These are phyloP conservation scores for Trichoderma gracile DNA, from an alignment of 2,329 filamentous ascomycete genomes.

Conservation along the genomic window DNA sequence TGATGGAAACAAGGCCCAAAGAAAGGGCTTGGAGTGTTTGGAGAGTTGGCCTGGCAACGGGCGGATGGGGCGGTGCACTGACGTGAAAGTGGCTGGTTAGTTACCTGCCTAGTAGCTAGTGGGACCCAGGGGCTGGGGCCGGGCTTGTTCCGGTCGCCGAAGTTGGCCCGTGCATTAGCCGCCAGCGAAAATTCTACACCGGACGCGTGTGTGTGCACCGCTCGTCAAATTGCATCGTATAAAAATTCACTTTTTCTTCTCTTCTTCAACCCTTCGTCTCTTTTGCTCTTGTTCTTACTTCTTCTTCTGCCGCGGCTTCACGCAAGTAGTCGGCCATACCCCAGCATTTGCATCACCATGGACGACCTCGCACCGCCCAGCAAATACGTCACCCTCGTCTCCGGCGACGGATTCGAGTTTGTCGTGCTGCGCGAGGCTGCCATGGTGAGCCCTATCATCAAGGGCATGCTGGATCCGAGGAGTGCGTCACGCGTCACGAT, in stretches of 20 bases:
- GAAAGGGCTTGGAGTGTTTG: constrained; percentile 35
- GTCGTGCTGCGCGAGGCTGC: constrained; percentile 71
- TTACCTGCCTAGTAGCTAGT: neutral
- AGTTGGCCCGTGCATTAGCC: constrained; percentile 20
- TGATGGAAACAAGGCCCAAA: constrained; percentile 27
- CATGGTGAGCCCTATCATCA: constrained; percentile 69
- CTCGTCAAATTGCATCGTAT: too few relatives aligned
- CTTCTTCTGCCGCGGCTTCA: neutral
- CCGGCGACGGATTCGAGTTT: constrained; percentile 75
- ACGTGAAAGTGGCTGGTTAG: neutral
- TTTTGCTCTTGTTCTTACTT: constrained; percentile 14
- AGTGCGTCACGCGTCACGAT: constrained; percentile 47
- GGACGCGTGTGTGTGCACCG: constrained; percentile 19
- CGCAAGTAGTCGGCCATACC: too few relatives aligned
- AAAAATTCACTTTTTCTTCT: neutral
- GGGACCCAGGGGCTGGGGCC: neutral
- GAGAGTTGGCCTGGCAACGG: constrained; percentile 43
- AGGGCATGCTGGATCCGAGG: constrained; percentile 70
- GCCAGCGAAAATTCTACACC: constrained; percentile 13
- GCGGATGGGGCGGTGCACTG: constrained; percentile 9
- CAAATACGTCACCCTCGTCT: constrained; percentile 77
- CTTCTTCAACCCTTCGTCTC: constrained; percentile 39
- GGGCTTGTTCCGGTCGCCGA: too few relatives aligned
- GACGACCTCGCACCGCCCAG: constrained; percentile 39
- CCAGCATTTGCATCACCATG: constrained; percentile 27